Evolutionary conservation across 257 asterid species (phyloP), one percentile per base, ranked within the genome.

Genomic region (Solanum arcanum): DNA sequence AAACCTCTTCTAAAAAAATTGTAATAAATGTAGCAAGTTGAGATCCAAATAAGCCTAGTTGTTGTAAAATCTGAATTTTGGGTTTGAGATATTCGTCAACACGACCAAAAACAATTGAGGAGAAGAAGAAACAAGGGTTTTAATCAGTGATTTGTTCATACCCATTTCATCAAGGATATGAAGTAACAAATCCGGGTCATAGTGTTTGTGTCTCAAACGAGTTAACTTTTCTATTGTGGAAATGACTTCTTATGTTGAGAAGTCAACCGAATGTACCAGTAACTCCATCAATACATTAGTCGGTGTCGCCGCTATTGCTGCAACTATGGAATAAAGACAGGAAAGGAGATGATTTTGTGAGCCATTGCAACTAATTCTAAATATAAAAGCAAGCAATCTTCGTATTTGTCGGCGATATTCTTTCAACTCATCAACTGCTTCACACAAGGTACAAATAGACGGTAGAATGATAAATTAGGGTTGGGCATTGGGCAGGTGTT

Each of bases 71-170:
- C 69, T 49, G 25, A 23, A 88, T 16, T 70, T 90, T 90, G 64
- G 90, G 89, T 7, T 56, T 82, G 5, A 88, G 87, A 68, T 62
- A 84, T 77, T 88, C 73, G 23, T 88, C 88, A 14, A 81, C 47
- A 16, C 88, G 33, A 77, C 2, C 44, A 7, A 87, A 80, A 90
- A 73, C 62, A 88, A 33, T 7, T 18, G 5, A 21, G 90, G 92
- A 9, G 37, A 16, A 4, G 27, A 12, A 9, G 35, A 33, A 25
- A 88, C 85, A 12, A 85, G 60, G 60, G 31, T 47, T 85, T 76
- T 90, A 3, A 88, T 78, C 42, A 88, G 88, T 86, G 89, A 12
- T 82, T 84, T 84, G 37, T 41, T 75, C 27, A 88, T 18, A 46
- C 92, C 92, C 47, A 37, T 37, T 27, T 84, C 16, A 5, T 72